phyloP scores from a whole-genome alignment of 192 early-diverging fungal genomes.

The Dispira simplex region DNA sequence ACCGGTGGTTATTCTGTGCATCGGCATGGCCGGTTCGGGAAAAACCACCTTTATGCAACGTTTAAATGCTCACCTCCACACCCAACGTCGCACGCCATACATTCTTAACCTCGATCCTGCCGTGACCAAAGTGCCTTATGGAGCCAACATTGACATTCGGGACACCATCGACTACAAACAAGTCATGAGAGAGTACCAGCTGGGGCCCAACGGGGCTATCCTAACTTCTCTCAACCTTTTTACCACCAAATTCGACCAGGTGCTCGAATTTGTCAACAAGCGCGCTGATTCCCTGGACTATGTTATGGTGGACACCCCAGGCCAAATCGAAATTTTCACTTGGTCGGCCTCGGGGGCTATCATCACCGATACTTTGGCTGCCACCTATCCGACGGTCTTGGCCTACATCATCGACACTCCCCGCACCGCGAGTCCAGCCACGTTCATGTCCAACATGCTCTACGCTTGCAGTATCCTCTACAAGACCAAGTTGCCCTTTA shows the following conservation, averaged over 20 bases:
- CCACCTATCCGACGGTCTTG: slow-evolving; percentile 79
- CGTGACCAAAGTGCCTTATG: slow-evolving; percentile 68
- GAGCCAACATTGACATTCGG: slow-evolving; percentile 94
- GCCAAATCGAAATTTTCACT: slow-evolving; percentile 98
- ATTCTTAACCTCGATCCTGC: slow-evolving; percentile 94
- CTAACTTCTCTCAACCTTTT: slow-evolving; percentile 91
- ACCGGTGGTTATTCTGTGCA: slow-evolving; percentile 62
- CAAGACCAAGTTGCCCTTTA: slow-evolving; percentile 92
- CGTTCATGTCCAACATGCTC: slow-evolving; percentile 99
- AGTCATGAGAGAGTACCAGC: slow-evolving; percentile 95
- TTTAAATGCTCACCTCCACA: slow-evolving; percentile 74
- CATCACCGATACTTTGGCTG: slow-evolving; percentile 86
- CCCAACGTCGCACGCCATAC: slow-evolving; percentile 62
- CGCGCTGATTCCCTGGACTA: slow-evolving; percentile 50
- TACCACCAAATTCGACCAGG: slow-evolving; percentile 97
- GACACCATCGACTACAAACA: slow-evolving; percentile 98
- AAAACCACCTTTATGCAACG: slow-evolving; percentile 97
- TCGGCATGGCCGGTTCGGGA: slow-evolving; percentile 95
- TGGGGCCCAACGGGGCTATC: slow-evolving; percentile 96
- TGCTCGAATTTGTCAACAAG: slow-evolving; percentile 73
- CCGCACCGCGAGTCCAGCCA: slow-evolving; percentile 74
- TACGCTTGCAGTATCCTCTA: slow-evolving; percentile 96
- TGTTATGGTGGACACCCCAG: slow-evolving; percentile 77
- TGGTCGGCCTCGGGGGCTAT: slow-evolving; percentile 96
- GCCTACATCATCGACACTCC: slow-evolving; percentile 96